Conservation (phyloP, 1,284 basidiomycete species). For the Fomes fomentarius region DNA sequence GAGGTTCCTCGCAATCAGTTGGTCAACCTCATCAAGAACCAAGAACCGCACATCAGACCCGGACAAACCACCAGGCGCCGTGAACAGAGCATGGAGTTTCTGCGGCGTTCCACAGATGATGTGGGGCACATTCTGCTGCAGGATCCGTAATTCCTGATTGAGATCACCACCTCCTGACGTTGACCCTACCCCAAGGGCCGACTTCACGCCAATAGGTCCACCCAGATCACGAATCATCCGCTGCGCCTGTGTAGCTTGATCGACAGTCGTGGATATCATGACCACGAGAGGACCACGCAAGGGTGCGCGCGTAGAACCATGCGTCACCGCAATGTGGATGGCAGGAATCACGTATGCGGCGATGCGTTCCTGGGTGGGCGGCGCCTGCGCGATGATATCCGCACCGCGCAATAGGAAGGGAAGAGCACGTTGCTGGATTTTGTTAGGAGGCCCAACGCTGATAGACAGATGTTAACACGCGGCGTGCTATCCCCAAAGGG, state of each 20-base stretch:
- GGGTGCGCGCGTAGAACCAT: slow-evolving; percentile 51
- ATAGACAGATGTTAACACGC: slow-evolving; percentile 16
- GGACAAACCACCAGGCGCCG: slow-evolving; percentile 71
- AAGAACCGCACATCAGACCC: slow-evolving; percentile 89
- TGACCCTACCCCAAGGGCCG: slow-evolving; percentile 83
- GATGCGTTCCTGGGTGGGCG: slow-evolving; percentile 97
- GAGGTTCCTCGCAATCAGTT: slow-evolving; percentile 94
- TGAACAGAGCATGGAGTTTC: slow-evolving; percentile 92
- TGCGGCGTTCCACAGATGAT: slow-evolving; percentile 97
- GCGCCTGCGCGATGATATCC: slow-evolving; percentile 98
- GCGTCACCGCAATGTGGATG: slow-evolving; percentile 81
- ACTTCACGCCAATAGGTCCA: slow-evolving; percentile 86
- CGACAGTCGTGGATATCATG: slow-evolving; percentile 96
- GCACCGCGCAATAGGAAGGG: slow-evolving; percentile 93
- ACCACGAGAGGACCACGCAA: slow-evolving; percentile 86
- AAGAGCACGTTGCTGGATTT: slow-evolving; percentile 96
- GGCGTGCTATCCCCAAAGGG: slow-evolving; percentile 7
- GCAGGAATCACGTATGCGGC: slow-evolving; percentile 96
- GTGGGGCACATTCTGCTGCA: slow-evolving; percentile 92
- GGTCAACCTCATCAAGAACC: slow-evolving; percentile 97
- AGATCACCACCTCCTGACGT: slow-evolving; percentile 68
- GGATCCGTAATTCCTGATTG: slow-evolving; percentile 75
- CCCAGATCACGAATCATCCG: slow-evolving; percentile 96
- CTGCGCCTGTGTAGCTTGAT: slow-evolving; percentile 97
- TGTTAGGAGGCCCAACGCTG: slow-evolving; percentile 96